Evolutionary conservation across 495 filamentous ascomycete species (phyloP).

Genomic region (Penicillium waksmanii): DNA sequence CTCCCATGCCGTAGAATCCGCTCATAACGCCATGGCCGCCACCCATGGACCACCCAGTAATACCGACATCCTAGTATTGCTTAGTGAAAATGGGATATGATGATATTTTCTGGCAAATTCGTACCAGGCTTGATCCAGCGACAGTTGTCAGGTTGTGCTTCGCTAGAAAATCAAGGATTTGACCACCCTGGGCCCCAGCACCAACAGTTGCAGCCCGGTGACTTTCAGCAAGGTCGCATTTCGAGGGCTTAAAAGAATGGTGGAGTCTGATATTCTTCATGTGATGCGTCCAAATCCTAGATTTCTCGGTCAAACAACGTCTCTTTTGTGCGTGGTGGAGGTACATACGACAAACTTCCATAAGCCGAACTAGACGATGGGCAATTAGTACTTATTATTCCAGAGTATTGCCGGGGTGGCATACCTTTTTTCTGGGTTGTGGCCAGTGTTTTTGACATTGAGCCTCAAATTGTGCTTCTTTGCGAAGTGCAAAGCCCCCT

Average conservation of each 20-base stretch:
- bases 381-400: slow-evolving; percentile 29
- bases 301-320: background rate
- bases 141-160: background rate
- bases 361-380: slow-evolving; percentile 32
- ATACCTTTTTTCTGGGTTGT: slow-evolving; percentile 42
- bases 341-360: background rate
- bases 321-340: background rate
- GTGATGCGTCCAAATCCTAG: background rate
- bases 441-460: slow-evolving; percentile 63
- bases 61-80: slow-evolving; percentile 35
- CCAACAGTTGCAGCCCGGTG: background rate
- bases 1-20: slow-evolving; percentile 37
- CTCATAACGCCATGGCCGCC: slow-evolving; percentile 39
- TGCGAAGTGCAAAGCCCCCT: slow-evolving; percentile 49
- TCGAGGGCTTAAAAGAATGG: background rate
- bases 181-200: background rate
- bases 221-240: background rate
- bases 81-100: background rate
- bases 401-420: slow-evolving; percentile 25
- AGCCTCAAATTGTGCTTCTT: slow-evolving; percentile 57
- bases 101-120: background rate
- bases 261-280: background rate
- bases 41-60: slow-evolving; percentile 44
- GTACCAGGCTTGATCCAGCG: background rate
- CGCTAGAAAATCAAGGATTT: background rate